Conservation (phyloP, 2,329 filamentous ascomycete species). For the Neofusicoccum umdonicola region DNA sequence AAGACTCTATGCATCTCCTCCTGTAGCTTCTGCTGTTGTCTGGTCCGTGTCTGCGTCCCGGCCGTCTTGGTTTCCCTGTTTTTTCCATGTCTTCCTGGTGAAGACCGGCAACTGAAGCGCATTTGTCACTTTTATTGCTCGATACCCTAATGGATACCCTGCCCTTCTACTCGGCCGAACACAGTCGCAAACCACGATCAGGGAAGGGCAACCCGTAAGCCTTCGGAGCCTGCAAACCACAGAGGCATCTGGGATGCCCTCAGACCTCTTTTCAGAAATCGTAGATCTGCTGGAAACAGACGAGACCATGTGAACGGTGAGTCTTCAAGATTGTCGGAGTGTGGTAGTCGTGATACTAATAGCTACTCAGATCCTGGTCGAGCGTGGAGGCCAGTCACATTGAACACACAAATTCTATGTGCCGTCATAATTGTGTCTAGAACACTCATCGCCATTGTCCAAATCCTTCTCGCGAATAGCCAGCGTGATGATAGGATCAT, state of each 20-base stretch:
- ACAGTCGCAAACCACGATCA: background rate
- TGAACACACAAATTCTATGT: conserved; percentile 38
- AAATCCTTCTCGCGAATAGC: conserved; percentile 45
- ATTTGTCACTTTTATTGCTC: background rate
- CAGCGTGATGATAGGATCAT: conserved; percentile 43
- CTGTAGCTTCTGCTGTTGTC: background rate
- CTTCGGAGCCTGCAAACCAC: background rate
- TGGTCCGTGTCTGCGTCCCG: background rate
- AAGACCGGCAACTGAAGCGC: background rate
- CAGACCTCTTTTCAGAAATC: background rate
- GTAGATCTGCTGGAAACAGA: background rate
- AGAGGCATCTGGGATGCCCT: background rate
- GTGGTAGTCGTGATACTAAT: background rate
- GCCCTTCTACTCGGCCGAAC: background rate
- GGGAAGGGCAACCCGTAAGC: too few relatives aligned
- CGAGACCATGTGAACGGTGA: background rate
- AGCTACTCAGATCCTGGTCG: background rate
- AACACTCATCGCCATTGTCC: conserved; percentile 44
- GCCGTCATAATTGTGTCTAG: conserved; percentile 39
- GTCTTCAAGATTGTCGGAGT: background rate
- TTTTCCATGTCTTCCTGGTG: background rate
- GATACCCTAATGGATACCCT: background rate
- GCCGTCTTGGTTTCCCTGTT: background rate
- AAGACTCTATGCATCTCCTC: background rate
- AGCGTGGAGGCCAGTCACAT: conserved; percentile 40